Conservation (phyloP, 2,329 filamentous ascomycete species). For the Metarhizium robertsii region DNA sequence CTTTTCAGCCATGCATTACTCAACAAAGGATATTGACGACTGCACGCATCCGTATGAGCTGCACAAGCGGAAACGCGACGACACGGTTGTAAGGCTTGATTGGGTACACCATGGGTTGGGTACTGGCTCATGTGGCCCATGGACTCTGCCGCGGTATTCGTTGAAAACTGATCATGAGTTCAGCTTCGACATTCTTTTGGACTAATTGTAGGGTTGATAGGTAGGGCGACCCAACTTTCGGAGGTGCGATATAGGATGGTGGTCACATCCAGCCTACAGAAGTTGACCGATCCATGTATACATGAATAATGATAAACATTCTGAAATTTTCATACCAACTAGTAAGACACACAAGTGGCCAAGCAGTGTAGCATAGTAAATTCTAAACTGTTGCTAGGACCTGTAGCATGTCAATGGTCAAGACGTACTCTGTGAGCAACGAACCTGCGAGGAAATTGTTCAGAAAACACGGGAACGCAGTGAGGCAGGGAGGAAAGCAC, state of each 20-base stretch:
- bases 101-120: slow-evolving; percentile 54
- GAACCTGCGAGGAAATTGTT: no score
- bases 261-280: no score
- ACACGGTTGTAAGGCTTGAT: slow-evolving; percentile 49
- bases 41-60: slow-evolving; percentile 54
- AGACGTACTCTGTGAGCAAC: no score
- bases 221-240: no score
- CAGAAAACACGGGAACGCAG: not conserved
- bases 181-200: slow-evolving; percentile 33
- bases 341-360: no score
- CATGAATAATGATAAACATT: no score
- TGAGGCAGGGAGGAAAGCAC: not conserved
- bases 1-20: slow-evolving; percentile 50
- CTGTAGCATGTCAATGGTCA: no score
- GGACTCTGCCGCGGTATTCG: slow-evolving; percentile 38
- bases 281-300: no score
- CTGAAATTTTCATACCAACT: no score
- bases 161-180: slow-evolving; percentile 31
- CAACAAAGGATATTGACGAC: slow-evolving; percentile 41
- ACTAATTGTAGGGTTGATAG: slow-evolving; percentile 17
- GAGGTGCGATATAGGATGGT: no score
- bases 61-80: slow-evolving; percentile 33
- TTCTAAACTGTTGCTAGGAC: no score
- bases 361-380: no score
- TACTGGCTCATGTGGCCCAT: slow-evolving; percentile 52